Percentiles rank a stretch among this genome's conserved stretches.
Conservation (phyloP, 805 yeast genomes). For the Debaryomyces castellii region DNA sequence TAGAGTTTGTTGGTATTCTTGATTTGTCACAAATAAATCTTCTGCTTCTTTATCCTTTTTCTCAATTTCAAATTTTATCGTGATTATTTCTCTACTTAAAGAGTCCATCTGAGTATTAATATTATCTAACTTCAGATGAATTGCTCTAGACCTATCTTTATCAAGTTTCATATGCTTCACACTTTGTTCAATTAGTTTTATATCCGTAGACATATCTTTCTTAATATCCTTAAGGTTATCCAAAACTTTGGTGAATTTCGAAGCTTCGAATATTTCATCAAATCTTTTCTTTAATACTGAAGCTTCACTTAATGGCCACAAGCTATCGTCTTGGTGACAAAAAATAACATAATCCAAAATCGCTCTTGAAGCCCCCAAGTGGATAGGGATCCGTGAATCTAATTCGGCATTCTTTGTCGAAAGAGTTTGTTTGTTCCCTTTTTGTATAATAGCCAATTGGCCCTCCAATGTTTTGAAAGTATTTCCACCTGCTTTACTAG, state of each 20-base stretch:
- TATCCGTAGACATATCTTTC: conserved; percentile 75
- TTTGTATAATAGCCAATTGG: conserved; percentile 65
- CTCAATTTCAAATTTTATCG: conserved; percentile 50
- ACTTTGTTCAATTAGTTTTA: conserved; percentile 72
- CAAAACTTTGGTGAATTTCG: conserved; percentile 86
- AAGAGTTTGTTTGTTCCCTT: conserved; percentile 70
- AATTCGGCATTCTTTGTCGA: conserved; percentile 83
- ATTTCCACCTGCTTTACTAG: conserved; percentile 36
- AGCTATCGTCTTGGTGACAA: conserved; percentile 95
- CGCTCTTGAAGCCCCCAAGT: conserved; percentile 85
- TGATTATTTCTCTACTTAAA: conserved; percentile 47
- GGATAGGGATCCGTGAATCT: conserved; percentile 76
- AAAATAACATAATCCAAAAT: conserved; percentile 89
- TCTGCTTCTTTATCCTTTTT: conserved; percentile 59
- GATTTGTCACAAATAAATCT: conserved; percentile 68
- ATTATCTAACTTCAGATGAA: conserved; percentile 45
- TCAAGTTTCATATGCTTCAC: conserved; percentile 77
- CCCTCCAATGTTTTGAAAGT: conserved; percentile 93
- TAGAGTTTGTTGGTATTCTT: conserved; percentile 72
- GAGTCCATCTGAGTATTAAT: conserved; percentile 44
- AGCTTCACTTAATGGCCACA: conserved; percentile 97
- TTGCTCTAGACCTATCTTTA: conserved; percentile 65
- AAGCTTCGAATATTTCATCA: conserved; percentile 95
- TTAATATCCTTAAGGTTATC: conserved; percentile 74
- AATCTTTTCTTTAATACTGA: conserved; percentile 83